Percentiles rank a stretch among this genome's conserved stretches.
These are phyloP conservation scores for Diplodia mutila DNA, from an alignment of 2,329 filamentous ascomycete genomes.

Conservation along the genomic window DNA sequence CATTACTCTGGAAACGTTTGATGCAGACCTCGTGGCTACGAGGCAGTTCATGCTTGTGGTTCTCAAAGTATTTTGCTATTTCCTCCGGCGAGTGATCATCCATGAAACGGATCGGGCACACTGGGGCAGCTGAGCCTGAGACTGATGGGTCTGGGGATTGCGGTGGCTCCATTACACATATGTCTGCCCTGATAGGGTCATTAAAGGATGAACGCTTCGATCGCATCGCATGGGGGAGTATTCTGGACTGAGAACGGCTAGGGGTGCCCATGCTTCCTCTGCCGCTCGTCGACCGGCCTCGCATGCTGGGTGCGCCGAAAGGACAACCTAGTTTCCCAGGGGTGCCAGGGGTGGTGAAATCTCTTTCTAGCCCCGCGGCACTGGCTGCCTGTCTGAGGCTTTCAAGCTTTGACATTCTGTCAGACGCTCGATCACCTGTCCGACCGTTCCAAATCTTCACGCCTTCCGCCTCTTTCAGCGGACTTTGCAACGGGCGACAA, in stretches of 20 bases:
- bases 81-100: conserved; percentile 93
- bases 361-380: conserved; percentile 67
- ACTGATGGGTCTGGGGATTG: conserved; percentile 51
- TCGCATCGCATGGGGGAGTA: conserved; percentile 39
- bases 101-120: conserved; percentile 90
- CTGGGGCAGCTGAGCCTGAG: conserved; percentile 50
- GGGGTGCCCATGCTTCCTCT: conserved; percentile 51
- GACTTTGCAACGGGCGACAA: conserved; percentile 16
- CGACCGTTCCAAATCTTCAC: conserved; percentile 48
- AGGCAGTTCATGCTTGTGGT: conserved; percentile 92
- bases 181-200: conserved; percentile 48
- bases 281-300: conserved; percentile 47
- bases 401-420: conserved; percentile 24
- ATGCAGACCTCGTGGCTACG: conserved; percentile 93
- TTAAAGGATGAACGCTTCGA: conserved; percentile 48
- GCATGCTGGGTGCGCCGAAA: conserved; percentile 63
- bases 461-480: conserved; percentile 32
- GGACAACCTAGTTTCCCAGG: conserved; percentile 81
- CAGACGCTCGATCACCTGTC: conserved; percentile 18
- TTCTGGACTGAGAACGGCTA: conserved; percentile 44
- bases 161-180: conserved; percentile 45
- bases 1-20: conserved; percentile 83
- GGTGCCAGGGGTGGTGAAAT: conserved; percentile 85
- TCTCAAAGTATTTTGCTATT: conserved; percentile 90
- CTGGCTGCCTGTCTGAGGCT: conserved; percentile 20